These are phyloP conservation scores for Cryptococcus sp. DNA, from an alignment of 1,284 basidiomycete species.

Conservation along the genomic window DNA sequence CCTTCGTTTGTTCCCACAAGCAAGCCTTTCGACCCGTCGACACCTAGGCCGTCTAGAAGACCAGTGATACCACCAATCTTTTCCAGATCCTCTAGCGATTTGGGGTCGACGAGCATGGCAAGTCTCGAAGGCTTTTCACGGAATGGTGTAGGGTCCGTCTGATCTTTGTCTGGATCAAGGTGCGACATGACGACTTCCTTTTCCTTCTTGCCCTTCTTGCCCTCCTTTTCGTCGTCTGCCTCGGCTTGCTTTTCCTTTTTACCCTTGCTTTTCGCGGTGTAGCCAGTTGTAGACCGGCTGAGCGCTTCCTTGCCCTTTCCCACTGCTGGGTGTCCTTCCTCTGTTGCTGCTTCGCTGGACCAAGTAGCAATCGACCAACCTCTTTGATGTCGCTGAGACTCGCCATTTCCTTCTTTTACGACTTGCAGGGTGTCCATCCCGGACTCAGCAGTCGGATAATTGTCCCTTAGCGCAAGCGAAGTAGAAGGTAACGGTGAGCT, in stretches of 20 bases:
- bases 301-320: slow-evolving; percentile 14
- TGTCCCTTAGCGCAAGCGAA: slow-evolving; percentile 66
- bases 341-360: slow-evolving; percentile 26
- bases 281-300: slow-evolving; percentile 8
- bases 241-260: slow-evolving; percentile 26
- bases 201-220: slow-evolving; percentile 26
- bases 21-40: slow-evolving; percentile 63
- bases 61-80: slow-evolving; percentile 72
- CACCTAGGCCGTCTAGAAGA: slow-evolving; percentile 73
- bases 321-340: slow-evolving; percentile 8
- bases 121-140: slow-evolving; percentile 71
- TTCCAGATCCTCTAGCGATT: slow-evolving; percentile 63
- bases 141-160: slow-evolving; percentile 71
- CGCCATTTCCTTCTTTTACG: slow-evolving; percentile 50
- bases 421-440: slow-evolving; percentile 63
- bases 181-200: slow-evolving; percentile 34
- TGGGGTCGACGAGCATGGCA: slow-evolving; percentile 83
- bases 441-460: slow-evolving; percentile 64
- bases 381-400: slow-evolving; percentile 24
- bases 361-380: slow-evolving; percentile 36
- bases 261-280: slow-evolving; percentile 10
- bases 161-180: slow-evolving; percentile 58
- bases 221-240: slow-evolving; percentile 22
- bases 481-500: slow-evolving; percentile 31
- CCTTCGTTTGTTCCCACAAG: slow-evolving; percentile 23